These are phyloP conservation scores for Puya raimondii DNA, from an alignment of 176 grass and related monocot species.

Conservation along the genomic window DNA sequence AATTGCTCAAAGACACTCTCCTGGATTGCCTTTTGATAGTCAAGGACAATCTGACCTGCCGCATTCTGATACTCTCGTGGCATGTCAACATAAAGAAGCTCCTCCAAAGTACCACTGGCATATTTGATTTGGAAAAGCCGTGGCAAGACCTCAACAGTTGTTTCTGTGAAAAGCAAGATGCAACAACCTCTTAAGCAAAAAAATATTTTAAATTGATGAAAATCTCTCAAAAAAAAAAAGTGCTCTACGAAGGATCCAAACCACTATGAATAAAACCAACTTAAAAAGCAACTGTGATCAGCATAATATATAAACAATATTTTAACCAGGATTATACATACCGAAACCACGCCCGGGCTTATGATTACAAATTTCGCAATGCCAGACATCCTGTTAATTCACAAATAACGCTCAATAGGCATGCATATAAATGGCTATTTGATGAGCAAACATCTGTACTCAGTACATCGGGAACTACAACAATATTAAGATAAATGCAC, in stretches of 20 bases:
- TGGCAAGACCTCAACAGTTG: constrained; percentile 90
- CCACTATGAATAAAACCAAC: too few relatives aligned
- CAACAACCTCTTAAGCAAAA: background rate
- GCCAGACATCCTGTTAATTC: constrained; percentile 82
- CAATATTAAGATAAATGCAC: background rate
- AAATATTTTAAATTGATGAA: too few relatives aligned
- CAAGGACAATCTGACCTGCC: constrained; percentile 86
- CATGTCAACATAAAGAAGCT: constrained; percentile 97
- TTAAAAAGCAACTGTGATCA: too few relatives aligned
- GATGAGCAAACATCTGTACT: constrained; percentile 4
- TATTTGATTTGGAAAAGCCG: constrained; percentile 96
- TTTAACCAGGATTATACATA: constrained; percentile 24
- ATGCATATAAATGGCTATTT: constrained; percentile 9
- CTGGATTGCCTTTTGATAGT: constrained; percentile 95
- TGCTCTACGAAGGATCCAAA: too few relatives aligned
- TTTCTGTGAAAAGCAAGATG: constrained; percentile 45
- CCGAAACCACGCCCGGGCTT: constrained; percentile 94
- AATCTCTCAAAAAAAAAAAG: too few relatives aligned
- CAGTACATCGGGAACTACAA: background rate
- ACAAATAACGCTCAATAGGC: background rate
- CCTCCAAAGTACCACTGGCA: constrained; percentile 88
- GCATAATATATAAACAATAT: too few relatives aligned
- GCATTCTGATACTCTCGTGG: constrained; percentile 81
- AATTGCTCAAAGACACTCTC: constrained; percentile 97
- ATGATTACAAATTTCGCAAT: constrained; percentile 91